Base-by-base conservation (phyloP, 2,329 filamentous ascomycete genomes). In the Ascochyta lentis region DNA sequence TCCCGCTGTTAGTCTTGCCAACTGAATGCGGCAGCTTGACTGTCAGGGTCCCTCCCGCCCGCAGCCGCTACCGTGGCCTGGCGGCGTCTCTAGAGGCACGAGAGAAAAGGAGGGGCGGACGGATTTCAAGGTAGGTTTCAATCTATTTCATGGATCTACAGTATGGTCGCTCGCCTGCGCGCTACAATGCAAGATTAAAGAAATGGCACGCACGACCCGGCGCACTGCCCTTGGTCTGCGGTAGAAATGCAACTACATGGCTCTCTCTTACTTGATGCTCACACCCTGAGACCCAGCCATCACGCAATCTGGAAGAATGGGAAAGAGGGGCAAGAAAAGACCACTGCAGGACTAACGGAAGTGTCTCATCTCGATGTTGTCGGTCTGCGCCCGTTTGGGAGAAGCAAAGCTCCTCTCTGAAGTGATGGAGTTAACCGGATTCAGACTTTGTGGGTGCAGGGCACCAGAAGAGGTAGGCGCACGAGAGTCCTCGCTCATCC, bases 361-460 rank as follows among this genome's bases (percentile, higher is more conserved):
- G 10, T 61, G 62, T 55, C 63, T 68, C 72, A 75, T 74, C 58
- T 75, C 71, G 39, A 67, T 61, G 16, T 55, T 69, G n/a, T 75
- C 71, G 10, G 71, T 74, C 33, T 64, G 61, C 13, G 69, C 58
- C 7, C 72, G 61, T 6, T 31, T 35, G 6, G 71, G 73, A 1
- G 57, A 55, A 27, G 41, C 49, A 49, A 70, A 71, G 2, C 64
- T 56, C 15, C 61, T 57, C 24, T 70, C 66, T 3, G 67, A 62
- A 12, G 53, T 51, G 10, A 47, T 51, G 38, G 47, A 51, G 27
- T 23, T 51, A 26, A 43, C 48, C 8, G 35, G 46, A n/a, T 49
- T 29, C 24, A 56, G 9, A 15, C 29, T 44, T 23, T 44, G 41
- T 33, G 41, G 16, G 27, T 44, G 58, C 1, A 71, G 54, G 7